Evolutionary conservation across 768 basidiomycete genomes (phyloP).

Genomic region (Lentinula sp.): DNA sequence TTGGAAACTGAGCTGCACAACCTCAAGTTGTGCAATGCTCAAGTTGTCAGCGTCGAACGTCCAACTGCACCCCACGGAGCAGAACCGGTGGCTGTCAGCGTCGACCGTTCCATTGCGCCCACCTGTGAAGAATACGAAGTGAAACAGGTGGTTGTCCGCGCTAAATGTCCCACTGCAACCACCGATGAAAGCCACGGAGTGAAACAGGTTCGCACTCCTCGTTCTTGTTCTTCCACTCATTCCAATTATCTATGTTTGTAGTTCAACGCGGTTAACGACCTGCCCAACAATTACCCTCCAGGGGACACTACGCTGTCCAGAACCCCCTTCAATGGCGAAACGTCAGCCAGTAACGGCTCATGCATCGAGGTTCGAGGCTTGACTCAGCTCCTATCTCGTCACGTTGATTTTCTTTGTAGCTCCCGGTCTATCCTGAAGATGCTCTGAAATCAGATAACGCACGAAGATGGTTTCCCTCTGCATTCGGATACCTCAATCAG

Average conservation of each 20-base stretch:
- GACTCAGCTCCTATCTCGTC: not conserved
- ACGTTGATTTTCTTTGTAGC: not conserved
- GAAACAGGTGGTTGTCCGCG: no score
- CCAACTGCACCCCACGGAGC: not conserved
- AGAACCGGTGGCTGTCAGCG: not conserved
- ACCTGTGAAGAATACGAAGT: no score
- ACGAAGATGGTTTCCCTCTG: not conserved
- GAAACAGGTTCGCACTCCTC: no score
- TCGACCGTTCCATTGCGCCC: not conserved
- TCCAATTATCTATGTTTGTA: no score
- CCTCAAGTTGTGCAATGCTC: not conserved
- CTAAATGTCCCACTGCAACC: no score
- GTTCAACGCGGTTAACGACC: no score
- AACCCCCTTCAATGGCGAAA: no score
- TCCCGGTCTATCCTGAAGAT: not conserved
- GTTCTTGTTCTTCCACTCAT: no score
- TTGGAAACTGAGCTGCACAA: not conserved
- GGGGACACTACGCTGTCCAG: no score
- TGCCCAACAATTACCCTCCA: no score
- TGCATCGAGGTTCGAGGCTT: not conserved
- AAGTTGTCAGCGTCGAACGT: not conserved
- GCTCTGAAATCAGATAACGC: not conserved
- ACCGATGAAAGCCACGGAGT: no score
- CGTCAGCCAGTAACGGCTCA: not conserved
- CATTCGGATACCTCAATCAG: not conserved